Base-by-base conservation (phyloP, 345 rosid species). In the Pistacia atlantica region DNA sequence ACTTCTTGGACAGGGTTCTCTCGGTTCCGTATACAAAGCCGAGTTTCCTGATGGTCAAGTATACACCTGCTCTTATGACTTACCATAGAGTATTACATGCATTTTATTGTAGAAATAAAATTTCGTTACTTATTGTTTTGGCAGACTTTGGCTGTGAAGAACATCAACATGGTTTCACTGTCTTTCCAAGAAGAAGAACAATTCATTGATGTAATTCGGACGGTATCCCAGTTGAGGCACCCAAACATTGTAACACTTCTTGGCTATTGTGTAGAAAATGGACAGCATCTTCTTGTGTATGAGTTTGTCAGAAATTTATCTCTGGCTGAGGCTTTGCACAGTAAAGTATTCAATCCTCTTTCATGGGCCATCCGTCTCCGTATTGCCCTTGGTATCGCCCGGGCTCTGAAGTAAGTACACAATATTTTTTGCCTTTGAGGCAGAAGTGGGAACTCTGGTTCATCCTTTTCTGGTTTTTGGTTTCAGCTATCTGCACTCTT, bases 11-110 rank as follows among this genome's bases (percentile, higher is more conserved):
- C 87, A 87, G 73, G 98, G 97, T 78, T 92, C 98, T 73, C 91
- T 95, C 69, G 98, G 98, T 78, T 84, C 96, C 81, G 91, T 92
- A 71, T 92, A 93, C 90, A 92, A 78, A 89, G 97, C 97, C 18
- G 83, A 87, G 78, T 86, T 93, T 66, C 86, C 90, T 4, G 88
- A 90, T 79, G 95, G 95, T 77, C 89, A 87, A 75, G 99, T 93
- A 89, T 74, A 28, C 42, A 17, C 66, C 46, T 42, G 46, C 46
- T 42, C 9, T 42, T 42, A 71, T 22, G 49, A 51, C 56, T 52
- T 37, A 10, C 45, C 65, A 20, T 51, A 11, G 52, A 14, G 37
- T 62, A 4, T 54, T 60, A n/a, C 58, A 52, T 42, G 6, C 22
- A 67, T 57, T 61, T 73, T n/a, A 54, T 49, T 20, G 72, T 42